Evolutionary conservation across 2,329 filamentous ascomycete species (phyloP), one percentile per base, ranked within the genome.

Genomic region (Fusarium sp.): DNA sequence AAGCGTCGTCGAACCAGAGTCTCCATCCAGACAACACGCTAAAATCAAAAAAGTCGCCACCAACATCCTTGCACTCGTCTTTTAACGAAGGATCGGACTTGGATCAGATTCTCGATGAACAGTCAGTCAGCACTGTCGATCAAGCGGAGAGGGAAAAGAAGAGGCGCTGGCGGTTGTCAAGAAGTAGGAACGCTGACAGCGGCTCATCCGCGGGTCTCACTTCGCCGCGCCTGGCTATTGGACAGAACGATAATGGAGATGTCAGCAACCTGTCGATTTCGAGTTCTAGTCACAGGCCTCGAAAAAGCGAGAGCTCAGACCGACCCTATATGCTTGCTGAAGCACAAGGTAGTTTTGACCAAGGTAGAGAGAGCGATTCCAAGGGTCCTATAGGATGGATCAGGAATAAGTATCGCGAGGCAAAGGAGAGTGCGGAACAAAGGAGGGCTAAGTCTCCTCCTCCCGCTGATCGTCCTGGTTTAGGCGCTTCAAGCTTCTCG

Each of bases 1-100:
- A 88, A 53, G 77, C 80, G 5, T 81, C 83, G 4, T 79, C 82
- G 32, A 79, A 76, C 71, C 79, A 69, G 70, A 81, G 70, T 42
- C 78, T 82, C 59, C 83, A 84, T 54, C 80, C 83, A 57, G 86
- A 79, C 6, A 77, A 80, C 54, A 77, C 86, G 0, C 78, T 94
- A 32, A 90, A 88, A 70, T 89, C 90, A 1, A 89, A 89, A 68
- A 86, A 87, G 64, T 97, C 94, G 1, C 93, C 93, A 1, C 88
- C 92, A 1, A 88, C 90, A 4, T 97, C 94, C 0, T 84, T 94
- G 62, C 89, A 92, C 72, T 95, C 93, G 29, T 89, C 87, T 0
- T 88, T 90, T 69, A 96, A 95, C 25, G 94, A 97, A 71, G 89
- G 91, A 24, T 97, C 94, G 0, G 94, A 97, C 76, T 77, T 90